A percentile compares a stretch with the other conserved stretches of the same genome.
Evolutionary conservation across 2,329 filamentous ascomycete genomes (phyloP).

Genomic region (Neonectria punicea): DNA sequence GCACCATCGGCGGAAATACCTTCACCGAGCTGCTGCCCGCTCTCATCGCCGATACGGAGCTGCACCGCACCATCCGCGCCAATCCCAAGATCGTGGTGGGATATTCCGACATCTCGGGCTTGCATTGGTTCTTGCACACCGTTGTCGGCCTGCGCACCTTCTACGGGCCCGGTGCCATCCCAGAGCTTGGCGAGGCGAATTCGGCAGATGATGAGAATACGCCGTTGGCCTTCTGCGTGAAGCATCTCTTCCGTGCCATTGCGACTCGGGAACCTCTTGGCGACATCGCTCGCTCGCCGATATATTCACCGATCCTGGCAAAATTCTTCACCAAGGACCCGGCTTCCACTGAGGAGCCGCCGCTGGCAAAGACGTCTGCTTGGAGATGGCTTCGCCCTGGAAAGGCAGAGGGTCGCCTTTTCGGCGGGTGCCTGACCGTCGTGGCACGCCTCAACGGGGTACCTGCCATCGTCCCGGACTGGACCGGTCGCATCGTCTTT

Average conservation of each 20-base stretch:
- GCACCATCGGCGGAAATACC: constrained; percentile 52
- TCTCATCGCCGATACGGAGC: constrained; percentile 48
- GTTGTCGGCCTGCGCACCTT: constrained; percentile 54
- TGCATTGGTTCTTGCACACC: constrained; percentile 55
- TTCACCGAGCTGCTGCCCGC: constrained; percentile 54
- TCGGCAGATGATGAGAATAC: constrained; percentile 38
- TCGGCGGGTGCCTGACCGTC: constrained; percentile 55
- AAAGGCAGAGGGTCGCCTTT: constrained; percentile 54
- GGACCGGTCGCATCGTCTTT: constrained; percentile 53
- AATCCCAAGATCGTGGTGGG: constrained; percentile 56
- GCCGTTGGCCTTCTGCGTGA: constrained; percentile 45
- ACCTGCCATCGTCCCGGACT: constrained; percentile 47
- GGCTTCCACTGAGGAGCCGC: constrained; percentile 40
- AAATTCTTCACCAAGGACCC: constrained; percentile 36
- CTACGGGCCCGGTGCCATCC: constrained; percentile 53
- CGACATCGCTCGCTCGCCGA: constrained; percentile 44
- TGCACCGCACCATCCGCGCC: constrained; percentile 46
- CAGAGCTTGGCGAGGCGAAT: constrained; percentile 50
- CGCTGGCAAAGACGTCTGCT: constrained; percentile 41
- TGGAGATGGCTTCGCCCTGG: constrained; percentile 53
- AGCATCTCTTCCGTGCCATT: constrained; percentile 48
- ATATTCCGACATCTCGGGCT: constrained; percentile 54
- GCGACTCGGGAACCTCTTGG: constrained; percentile 42
- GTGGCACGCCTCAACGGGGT: constrained; percentile 51
- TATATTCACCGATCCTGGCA: constrained; percentile 43